Base-by-base conservation (phyloP, 2,329 filamentous ascomycete genomes). In the Juglanconis juglandina region DNA sequence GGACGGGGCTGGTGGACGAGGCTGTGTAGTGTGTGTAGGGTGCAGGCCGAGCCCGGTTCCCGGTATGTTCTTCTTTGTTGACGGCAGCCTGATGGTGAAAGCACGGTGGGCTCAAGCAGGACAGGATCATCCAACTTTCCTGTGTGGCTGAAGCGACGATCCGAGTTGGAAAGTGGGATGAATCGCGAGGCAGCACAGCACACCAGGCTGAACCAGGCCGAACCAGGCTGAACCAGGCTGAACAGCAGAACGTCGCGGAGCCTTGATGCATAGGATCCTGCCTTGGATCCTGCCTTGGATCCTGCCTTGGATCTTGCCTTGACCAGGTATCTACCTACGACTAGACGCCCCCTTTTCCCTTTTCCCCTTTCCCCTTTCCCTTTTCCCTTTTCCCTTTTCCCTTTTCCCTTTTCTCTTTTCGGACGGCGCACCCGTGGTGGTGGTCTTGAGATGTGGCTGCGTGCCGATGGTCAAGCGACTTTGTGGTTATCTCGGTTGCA, bases 1-100 rank as follows among this genome's bases (percentile, higher is more conserved):
- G 42, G 55, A 51, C 55, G 55, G 53, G 53, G 39, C 14, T 42
- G 39, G 39, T 10, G 42, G 55, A 51, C 55, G 55, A 57, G 55
- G 55, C 55, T 57, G 55, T 57, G 55, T 44, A 57, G 13, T 24
- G 24, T 24, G 24, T 2, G 54, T 24, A 47, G 41, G 47, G 41
- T n/a, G 32, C 32, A 46, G 14, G 17, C 13, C 30, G 14, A 13
- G 24, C 9, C 14, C 24, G 11, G 8, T 41, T 13, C 37, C 13
- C 37, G 8, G 8, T 41, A 9, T 41, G 8, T 41, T 41, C 14
- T 11, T 50, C 30, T 35, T 11, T 50, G 11, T 34, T 34, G 24
- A 50, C 24, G 8, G 47, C 47, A 35, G 47, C 51, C 37, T 53
- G 37, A 13, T 53, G 24, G 8, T 41, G 37, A 13, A 42, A 42